phyloP scores from a whole-genome alignment of 2,329 filamentous ascomycete species.

The Microdochium nivale region DNA sequence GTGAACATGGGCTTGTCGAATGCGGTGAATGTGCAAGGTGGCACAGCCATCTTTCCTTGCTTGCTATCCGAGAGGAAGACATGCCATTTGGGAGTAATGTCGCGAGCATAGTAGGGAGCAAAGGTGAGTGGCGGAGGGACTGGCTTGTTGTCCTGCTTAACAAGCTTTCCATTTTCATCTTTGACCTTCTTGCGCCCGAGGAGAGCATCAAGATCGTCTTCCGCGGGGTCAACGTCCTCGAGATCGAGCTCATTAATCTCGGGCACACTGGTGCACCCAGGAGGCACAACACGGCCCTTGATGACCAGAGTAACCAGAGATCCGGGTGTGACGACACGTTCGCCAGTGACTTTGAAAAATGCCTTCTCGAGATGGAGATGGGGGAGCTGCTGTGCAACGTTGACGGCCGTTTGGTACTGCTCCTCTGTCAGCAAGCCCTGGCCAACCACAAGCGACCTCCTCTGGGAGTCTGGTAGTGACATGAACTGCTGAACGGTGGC shows the following conservation, averaged over 20 bases:
- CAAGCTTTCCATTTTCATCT: slow-evolving; percentile 47
- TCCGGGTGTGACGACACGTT: slow-evolving; percentile 84
- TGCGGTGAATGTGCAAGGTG: slow-evolving; percentile 86
- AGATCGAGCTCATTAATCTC: slow-evolving; percentile 70
- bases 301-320: slow-evolving; percentile 91
- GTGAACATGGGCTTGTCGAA: slow-evolving; percentile 88
- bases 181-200: slow-evolving; percentile 65
- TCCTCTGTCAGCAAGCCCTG: slow-evolving; percentile 61
- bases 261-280: slow-evolving; percentile 69
- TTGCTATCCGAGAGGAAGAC: slow-evolving; percentile 92
- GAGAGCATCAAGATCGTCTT: slow-evolving; percentile 82
- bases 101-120: slow-evolving; percentile 82
- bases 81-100: slow-evolving; percentile 87
- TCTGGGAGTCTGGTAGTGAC: slow-evolving; percentile 66
- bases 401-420: slow-evolving; percentile 68
- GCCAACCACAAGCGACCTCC: slow-evolving; percentile 63
- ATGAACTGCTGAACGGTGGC: slow-evolving; percentile 82
- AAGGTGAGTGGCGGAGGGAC: slow-evolving; percentile 78
- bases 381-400: slow-evolving; percentile 76
- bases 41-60: slow-evolving; percentile 91
- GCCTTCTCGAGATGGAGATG: slow-evolving; percentile 79
- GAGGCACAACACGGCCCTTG: slow-evolving; percentile 89
- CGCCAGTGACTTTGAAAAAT: slow-evolving; percentile 97
- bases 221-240: slow-evolving; percentile 84
- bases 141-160: slow-evolving; percentile 47